These are phyloP conservation scores for Pseudopyricularia cyperi DNA, from an alignment of 2,329 filamentous ascomycete species.

Conservation along the genomic window DNA sequence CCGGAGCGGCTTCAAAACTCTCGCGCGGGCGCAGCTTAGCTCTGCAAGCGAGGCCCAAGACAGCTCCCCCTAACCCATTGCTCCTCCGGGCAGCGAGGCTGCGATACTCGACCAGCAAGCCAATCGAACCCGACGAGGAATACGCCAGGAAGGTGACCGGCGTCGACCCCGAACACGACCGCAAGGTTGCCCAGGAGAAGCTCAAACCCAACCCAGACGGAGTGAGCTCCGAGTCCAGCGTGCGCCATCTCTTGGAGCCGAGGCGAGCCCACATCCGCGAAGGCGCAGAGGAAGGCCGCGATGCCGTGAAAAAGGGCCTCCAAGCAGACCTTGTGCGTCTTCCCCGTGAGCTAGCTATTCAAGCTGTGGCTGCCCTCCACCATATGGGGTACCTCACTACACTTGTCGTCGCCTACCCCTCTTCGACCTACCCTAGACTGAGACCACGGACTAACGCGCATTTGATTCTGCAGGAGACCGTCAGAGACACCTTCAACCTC, in stretches of 20 bases:
- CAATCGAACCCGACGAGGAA: not conserved
- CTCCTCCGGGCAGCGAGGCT: not conserved
- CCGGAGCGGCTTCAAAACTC: not conserved
- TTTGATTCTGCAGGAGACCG: slow-evolving; percentile 32
- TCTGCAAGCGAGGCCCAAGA: not conserved
- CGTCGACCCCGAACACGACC: slow-evolving; percentile 42
- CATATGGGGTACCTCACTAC: too few relatives aligned
- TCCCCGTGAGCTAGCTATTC: too few relatives aligned
- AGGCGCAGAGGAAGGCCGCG: slow-evolving; percentile 5
- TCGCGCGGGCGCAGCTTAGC: not conserved
- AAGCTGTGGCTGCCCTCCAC: too few relatives aligned
- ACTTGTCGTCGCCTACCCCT: too few relatives aligned
- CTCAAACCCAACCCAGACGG: slow-evolving; percentile 45
- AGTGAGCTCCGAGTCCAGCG: slow-evolving; percentile 46
- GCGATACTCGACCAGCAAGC: not conserved
- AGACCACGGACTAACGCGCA: not conserved
- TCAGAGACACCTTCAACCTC: slow-evolving; percentile 59
- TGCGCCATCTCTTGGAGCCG: slow-evolving; percentile 35
- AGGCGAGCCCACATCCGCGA: slow-evolving; percentile 5
- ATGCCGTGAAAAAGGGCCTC: slow-evolving; percentile 20
- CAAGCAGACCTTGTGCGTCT: slow-evolving; percentile 39
- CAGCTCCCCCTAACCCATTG: not conserved
- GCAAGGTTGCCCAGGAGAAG: slow-evolving; percentile 36
- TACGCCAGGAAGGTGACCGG: not conserved
- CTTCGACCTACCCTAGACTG: not conserved